These are phyloP conservation scores for Tetradesmus lagerheimii DNA, from an alignment of 139 green algal genomes.

Conservation along the genomic window DNA sequence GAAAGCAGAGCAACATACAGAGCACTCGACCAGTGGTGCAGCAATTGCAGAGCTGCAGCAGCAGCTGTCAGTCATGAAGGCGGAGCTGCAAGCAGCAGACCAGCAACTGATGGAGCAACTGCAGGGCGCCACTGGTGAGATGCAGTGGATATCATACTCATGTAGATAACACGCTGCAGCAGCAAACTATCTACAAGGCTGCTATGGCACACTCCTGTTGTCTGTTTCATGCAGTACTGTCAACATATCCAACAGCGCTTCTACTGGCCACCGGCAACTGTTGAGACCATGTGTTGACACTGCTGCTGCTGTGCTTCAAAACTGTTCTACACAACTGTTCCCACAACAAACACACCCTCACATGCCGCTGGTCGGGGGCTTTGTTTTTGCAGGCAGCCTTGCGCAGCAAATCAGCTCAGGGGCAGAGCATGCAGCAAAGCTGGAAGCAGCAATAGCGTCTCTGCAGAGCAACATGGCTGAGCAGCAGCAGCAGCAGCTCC, in stretches of 20 bases:
- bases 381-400: constrained; percentile 11
- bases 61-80: background rate
- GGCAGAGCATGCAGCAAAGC: background rate
- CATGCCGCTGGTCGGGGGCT: no score
- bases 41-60: background rate
- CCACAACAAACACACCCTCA: no score
- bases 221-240: background rate
- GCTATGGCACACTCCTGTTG: background rate
- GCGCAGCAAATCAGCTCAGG: background rate
- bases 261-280: no score
- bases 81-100: background rate
- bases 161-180: background rate
- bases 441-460: background rate
- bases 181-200: background rate
- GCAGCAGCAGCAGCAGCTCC: background rate
- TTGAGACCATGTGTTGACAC: no score
- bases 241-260: no score
- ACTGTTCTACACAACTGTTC: no score
- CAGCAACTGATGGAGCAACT: background rate
- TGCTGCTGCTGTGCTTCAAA: background rate
- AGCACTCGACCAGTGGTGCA: background rate
- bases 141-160: background rate
- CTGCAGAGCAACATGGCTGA: background rate
- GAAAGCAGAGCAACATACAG: background rate
- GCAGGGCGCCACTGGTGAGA: background rate